A percentile compares a stretch with the other conserved stretches of the same genome.
phyloP scores from a whole-genome alignment of 2,329 filamentous ascomycete genomes.

The Stenocarpella maydis region DNA sequence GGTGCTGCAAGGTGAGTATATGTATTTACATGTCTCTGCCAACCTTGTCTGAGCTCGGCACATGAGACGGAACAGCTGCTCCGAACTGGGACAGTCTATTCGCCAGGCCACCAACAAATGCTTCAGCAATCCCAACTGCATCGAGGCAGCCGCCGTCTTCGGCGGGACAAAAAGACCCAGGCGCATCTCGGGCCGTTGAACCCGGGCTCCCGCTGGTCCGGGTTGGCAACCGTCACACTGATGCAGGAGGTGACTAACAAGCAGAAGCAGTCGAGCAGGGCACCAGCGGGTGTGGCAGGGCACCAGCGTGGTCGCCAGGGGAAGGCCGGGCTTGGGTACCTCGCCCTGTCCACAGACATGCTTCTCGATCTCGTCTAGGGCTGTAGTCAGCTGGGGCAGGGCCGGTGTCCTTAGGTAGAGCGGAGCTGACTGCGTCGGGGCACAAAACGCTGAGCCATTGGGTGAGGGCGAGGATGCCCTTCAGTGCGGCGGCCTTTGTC shows the following conservation, averaged over 20 bases:
- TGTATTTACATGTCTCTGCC: background rate
- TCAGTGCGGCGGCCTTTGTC: slow-evolving; percentile 42
- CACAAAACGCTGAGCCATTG: slow-evolving; percentile 49
- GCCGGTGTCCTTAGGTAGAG: slow-evolving; percentile 33
- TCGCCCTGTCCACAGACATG: slow-evolving; percentile 18
- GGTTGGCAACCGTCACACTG: slow-evolving; percentile 41
- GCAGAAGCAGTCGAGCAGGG: slow-evolving; percentile 48
- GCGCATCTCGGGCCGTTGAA: slow-evolving; percentile 51
- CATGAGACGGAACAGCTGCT: background rate
- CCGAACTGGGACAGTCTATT: slow-evolving; percentile 12
- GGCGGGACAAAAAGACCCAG: slow-evolving; percentile 50
- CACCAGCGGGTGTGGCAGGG: slow-evolving; percentile 49
- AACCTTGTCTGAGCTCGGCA: too few species aligned
- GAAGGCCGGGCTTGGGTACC: slow-evolving; percentile 42
- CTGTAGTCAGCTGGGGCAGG: slow-evolving; percentile 33
- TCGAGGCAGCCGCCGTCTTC: slow-evolving; percentile 44
- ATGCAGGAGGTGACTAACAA: slow-evolving; percentile 45
- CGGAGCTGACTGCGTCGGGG: slow-evolving; percentile 41
- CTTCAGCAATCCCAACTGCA: slow-evolving; percentile 45
- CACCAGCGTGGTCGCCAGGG: slow-evolving; percentile 48
- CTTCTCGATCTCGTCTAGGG: slow-evolving; percentile 36
- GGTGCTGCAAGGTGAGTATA: slow-evolving; percentile 19
- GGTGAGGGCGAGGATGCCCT: slow-evolving; percentile 45
- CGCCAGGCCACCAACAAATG: slow-evolving; percentile 44
- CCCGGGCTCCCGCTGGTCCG: slow-evolving; percentile 42